Conservation (phyloP, 176 grass and related monocot genomes). For the Triticum urartu region DNA sequence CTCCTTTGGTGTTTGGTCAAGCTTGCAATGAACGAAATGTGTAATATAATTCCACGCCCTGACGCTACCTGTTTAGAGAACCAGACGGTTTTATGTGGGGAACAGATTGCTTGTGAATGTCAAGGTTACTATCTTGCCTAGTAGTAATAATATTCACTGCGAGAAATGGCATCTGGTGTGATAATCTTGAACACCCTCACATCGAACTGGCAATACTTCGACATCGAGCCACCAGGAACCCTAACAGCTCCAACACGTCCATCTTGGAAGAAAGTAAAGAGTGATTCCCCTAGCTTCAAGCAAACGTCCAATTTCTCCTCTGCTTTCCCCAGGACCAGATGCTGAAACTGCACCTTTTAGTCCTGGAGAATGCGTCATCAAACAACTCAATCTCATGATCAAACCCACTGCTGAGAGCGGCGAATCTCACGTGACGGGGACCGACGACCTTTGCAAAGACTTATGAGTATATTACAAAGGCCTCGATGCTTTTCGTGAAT, state of each 20-base stretch:
- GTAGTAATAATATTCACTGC: slow-evolving; percentile 10
- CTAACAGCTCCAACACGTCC: neutral
- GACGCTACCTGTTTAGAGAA: slow-evolving; percentile 22
- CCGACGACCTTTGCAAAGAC: neutral
- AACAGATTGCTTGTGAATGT: slow-evolving; percentile 1
- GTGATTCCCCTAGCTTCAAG: neutral
- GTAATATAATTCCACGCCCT: slow-evolving; percentile 25
- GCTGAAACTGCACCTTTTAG: neutral
- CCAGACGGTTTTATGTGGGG: slow-evolving; percentile 13
- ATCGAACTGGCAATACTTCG: neutral
- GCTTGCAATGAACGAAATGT: slow-evolving; percentile 4
- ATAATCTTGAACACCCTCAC: neutral
- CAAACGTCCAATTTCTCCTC: neutral
- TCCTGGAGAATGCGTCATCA: neutral
- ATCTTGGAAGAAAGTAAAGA: neutral
- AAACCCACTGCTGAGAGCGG: neutral
- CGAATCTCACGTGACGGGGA: neutral
- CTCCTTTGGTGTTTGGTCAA: slow-evolving; percentile 36
- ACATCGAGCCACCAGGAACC: neutral
- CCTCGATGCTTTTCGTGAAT: neutral
- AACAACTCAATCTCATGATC: neutral
- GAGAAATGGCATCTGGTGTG: neutral
- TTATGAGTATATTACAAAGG: neutral
- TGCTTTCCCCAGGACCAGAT: neutral
- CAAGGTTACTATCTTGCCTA: neutral